A percentile compares a stretch with the other conserved stretches of the same genome.
Evolutionary conservation across 139 green algal genomes (phyloP).

Genomic region (Chlorella ohadii): DNA sequence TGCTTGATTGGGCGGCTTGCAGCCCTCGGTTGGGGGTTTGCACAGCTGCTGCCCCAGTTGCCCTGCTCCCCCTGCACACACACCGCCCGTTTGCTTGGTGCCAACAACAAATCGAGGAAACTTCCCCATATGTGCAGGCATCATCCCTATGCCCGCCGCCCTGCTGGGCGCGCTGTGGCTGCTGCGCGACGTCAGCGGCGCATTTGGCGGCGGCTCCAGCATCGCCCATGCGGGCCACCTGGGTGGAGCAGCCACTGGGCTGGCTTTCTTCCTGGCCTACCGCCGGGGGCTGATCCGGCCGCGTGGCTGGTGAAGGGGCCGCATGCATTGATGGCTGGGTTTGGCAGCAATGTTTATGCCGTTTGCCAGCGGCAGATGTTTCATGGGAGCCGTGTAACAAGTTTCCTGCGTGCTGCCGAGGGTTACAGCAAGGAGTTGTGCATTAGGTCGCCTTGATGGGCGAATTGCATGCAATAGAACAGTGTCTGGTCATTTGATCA

Average conservation of each 20-base stretch:
- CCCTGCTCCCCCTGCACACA: not conserved
- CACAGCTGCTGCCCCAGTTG: not conserved
- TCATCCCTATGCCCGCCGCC: slow-evolving; percentile 66
- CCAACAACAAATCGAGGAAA: too few species aligned
- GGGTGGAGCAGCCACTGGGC: slow-evolving; percentile 38
- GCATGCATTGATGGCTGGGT: not conserved
- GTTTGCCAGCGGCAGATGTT: too few species aligned
- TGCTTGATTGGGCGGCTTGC: too few species aligned
- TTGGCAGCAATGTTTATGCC: too few species aligned
- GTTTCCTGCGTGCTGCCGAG: too few species aligned
- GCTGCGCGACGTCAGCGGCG: slow-evolving; percentile 37
- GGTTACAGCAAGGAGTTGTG: too few species aligned
- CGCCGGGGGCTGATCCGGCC: slow-evolving; percentile 21
- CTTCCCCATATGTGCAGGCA: not conserved
- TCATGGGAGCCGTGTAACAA: too few species aligned
- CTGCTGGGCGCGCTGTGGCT: slow-evolving; percentile 62
- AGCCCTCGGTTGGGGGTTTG: too few species aligned
- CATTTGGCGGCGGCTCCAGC: not conserved
- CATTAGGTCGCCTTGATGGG: too few species aligned
- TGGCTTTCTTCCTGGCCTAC: slow-evolving; percentile 34
- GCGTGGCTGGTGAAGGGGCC: not conserved
- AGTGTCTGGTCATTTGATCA: too few species aligned
- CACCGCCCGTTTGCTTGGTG: not conserved
- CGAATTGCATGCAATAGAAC: too few species aligned
- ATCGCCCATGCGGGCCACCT: slow-evolving; percentile 48